A percentile compares a stretch with the other conserved stretches of the same genome.
phyloP scores from a whole-genome alignment of 176 grass and related monocot species.

The Oryza meridionalis region DNA sequence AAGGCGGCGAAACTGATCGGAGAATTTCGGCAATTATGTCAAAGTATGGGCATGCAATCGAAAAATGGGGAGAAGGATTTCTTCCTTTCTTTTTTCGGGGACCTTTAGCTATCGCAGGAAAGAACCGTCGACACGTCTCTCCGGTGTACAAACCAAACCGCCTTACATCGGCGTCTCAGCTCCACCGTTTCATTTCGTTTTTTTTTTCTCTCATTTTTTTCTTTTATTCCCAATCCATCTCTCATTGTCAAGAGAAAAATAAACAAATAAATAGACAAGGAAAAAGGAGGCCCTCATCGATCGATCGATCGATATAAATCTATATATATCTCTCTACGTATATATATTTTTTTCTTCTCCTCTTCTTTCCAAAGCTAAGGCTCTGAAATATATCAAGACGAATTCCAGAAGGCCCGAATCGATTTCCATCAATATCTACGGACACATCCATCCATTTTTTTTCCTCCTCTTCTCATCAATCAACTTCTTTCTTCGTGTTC shows the following conservation, averaged over 20 bases:
- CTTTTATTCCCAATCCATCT: background rate
- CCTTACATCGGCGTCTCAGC: slow-evolving; percentile 41
- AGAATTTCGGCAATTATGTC: slow-evolving; percentile 42
- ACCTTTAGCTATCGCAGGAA: slow-evolving; percentile 52
- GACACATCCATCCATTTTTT: background rate
- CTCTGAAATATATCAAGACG: background rate
- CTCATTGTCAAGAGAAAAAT: slow-evolving; percentile 13
- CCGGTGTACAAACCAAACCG: slow-evolving; percentile 51
- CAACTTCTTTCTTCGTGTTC: slow-evolving; percentile 21
- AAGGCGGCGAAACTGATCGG: background rate
- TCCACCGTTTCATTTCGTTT: slow-evolving; percentile 34
- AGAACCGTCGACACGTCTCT: slow-evolving; percentile 64
- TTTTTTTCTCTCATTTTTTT: background rate
- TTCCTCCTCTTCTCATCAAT: slow-evolving; percentile 29
- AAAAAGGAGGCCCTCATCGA: background rate
- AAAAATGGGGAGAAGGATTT: background rate
- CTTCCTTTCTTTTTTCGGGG: background rate
- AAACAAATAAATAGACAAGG: background rate
- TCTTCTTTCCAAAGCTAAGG: background rate
- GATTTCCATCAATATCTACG: background rate
- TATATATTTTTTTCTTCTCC: background rate
- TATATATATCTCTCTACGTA: background rate
- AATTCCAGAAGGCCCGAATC: background rate
- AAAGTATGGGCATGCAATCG: slow-evolving; percentile 7
- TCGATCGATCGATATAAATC: background rate